These are phyloP conservation scores for Camelina laxa DNA, from an alignment of 345 rosid species.

Conservation along the genomic window DNA sequence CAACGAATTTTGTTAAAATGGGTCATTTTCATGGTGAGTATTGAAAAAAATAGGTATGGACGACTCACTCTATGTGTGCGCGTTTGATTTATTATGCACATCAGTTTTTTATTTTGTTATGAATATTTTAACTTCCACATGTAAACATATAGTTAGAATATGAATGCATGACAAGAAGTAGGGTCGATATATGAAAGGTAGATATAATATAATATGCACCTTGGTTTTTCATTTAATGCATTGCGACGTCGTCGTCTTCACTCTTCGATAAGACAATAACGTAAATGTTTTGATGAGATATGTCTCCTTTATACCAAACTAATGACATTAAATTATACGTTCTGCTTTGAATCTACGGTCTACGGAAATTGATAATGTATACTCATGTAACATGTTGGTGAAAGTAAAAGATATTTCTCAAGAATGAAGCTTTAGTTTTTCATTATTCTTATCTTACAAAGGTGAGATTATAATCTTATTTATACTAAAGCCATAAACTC, in stretches of 20 bases:
- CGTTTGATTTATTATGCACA: conserved; percentile 18
- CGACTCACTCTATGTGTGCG: conserved; percentile 28
- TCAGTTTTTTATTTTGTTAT: not conserved
- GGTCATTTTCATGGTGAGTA: conserved; percentile 28
- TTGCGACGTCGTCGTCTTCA: conserved; percentile 24
- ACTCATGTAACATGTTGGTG: no score
- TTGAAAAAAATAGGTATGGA: conserved; percentile 27
- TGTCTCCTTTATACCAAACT: conserved; percentile 14
- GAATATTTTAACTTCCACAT: not conserved
- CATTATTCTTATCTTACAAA: no score
- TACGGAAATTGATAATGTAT: not conserved
- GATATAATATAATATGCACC: not conserved
- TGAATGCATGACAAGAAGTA: conserved; percentile 16
- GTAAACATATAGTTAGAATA: not conserved
- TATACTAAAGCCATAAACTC: no score
- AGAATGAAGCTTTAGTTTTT: no score
- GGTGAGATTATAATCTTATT: no score
- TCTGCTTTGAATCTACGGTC: not conserved
- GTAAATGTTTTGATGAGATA: conserved; percentile 3
- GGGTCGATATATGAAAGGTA: not conserved
- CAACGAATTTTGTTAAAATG: not conserved
- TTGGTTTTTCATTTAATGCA: conserved; percentile 29
- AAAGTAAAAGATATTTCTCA: no score
- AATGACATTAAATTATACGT: not conserved
- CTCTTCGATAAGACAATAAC: not conserved